Conservation (phyloP, 176 grass and related monocot genomes). For the Dactylis glomerata region DNA sequence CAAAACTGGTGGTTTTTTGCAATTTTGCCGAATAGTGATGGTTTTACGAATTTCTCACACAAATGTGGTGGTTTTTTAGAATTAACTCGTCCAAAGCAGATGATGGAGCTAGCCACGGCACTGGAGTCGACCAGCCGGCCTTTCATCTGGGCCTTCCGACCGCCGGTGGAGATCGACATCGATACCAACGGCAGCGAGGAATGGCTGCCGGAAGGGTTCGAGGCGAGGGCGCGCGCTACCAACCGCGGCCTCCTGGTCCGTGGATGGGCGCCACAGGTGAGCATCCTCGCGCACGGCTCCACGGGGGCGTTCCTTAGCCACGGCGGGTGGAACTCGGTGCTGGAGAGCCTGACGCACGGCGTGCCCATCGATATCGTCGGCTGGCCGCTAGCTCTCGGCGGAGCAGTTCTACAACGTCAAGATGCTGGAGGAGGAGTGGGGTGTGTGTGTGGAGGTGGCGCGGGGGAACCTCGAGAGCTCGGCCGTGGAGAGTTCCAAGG, state of each 20-base stretch:
- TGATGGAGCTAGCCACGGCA: constrained; percentile 27
- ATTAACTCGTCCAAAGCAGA: constrained; percentile 10
- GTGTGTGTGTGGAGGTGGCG: constrained; percentile 32
- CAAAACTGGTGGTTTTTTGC: too few species aligned
- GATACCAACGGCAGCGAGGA: neutral
- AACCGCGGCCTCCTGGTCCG: neutral
- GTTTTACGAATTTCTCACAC: too few species aligned
- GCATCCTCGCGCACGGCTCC: neutral
- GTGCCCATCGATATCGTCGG: constrained; percentile 30
- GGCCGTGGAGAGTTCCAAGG: neutral
- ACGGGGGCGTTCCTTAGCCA: constrained; percentile 11
- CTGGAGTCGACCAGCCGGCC: neutral
- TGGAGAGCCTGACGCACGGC: constrained; percentile 14
- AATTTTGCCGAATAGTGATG: too few species aligned
- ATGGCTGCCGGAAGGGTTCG: neutral
- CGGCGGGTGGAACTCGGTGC: constrained; percentile 22
- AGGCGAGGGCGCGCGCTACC: neutral
- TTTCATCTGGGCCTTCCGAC: neutral
- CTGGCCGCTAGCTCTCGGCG: constrained; percentile 28
- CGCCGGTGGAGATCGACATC: neutral
- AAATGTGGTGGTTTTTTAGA: too few species aligned
- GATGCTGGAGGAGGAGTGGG: constrained; percentile 20
- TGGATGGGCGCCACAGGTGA: constrained; percentile 2
- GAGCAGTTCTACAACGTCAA: constrained; percentile 40
- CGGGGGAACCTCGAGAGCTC: constrained; percentile 14